These are phyloP conservation scores for Bauhinia variegata DNA, from an alignment of 306 rosid species.

Conservation along the genomic window DNA sequence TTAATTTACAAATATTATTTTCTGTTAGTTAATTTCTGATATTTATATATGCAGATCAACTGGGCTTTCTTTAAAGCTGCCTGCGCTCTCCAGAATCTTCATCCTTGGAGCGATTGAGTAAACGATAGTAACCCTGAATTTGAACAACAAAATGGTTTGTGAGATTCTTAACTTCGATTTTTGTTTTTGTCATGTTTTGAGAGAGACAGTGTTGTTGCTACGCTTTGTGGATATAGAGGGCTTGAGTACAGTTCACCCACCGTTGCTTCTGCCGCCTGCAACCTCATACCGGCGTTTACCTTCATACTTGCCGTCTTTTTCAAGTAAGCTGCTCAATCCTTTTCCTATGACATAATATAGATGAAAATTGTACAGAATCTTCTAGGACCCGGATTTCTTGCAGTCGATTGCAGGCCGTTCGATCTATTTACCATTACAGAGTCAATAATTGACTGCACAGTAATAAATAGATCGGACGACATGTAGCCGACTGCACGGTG, in stretches of 20 bases:
- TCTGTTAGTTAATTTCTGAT: no score
- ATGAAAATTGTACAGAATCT: no score
- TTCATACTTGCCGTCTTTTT: conserved; percentile 60
- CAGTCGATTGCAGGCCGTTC: no score
- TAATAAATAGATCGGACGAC: no score
- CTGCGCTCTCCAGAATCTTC: conserved; percentile 43
- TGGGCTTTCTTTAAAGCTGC: conserved; percentile 46
- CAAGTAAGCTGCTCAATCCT: conserved; percentile 40
- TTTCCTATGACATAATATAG: neutral
- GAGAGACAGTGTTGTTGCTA: conserved; percentile 37
- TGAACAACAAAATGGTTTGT: neutral
- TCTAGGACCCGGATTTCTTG: no score
- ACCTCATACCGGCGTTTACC: conserved; percentile 61
- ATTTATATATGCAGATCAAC: conserved; percentile 51
- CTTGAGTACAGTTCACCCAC: conserved; percentile 58
- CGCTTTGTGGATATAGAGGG: conserved; percentile 53
- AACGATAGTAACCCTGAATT: neutral
- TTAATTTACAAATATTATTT: no score
- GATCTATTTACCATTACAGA: no score
- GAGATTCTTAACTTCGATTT: neutral
- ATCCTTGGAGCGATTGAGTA: conserved; percentile 60
- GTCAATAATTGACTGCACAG: no score
- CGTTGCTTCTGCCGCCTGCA: conserved; percentile 48
- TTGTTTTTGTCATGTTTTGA: neutral
- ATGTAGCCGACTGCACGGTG: no score